These are phyloP conservation scores for Geotrichum fermentans DNA, from an alignment of 1,139 yeast genomes.

Conservation along the genomic window DNA sequence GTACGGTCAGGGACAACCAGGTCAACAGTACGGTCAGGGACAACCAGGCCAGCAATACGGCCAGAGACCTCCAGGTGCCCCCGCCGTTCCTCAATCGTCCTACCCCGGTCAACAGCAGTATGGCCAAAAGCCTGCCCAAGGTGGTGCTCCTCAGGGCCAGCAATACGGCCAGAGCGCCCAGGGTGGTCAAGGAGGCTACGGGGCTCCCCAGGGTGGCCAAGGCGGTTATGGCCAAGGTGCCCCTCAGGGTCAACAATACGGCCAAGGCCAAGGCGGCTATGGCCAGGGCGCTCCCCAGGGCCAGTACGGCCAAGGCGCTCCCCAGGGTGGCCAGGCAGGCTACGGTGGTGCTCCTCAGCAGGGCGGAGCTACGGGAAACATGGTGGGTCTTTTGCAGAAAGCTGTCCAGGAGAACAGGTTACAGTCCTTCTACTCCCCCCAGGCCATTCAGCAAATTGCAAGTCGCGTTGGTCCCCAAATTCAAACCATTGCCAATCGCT, in stretches of 20 bases:
- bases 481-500: constrained; percentile 27
- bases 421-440: constrained; percentile 35
- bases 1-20: background rate
- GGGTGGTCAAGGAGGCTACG: constrained; percentile 17
- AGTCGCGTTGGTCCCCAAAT: constrained; percentile 28
- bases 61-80: constrained; percentile 2
- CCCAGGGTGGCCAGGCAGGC: background rate
- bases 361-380: constrained; percentile 19
- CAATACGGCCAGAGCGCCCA: constrained; percentile 15
- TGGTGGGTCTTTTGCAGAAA: constrained; percentile 25
- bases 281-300: background rate
- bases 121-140: constrained; percentile 14
- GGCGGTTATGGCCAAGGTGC: constrained; percentile 21
- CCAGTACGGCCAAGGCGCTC: background rate
- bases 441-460: constrained; percentile 33
- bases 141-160: constrained; percentile 18
- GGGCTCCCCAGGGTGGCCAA: constrained; percentile 12
- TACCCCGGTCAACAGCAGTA: constrained; percentile 8
- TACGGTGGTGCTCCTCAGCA: constrained; percentile 2
- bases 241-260: background rate
- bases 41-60: constrained; percentile 11
- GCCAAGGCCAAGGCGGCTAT: background rate
- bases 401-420: constrained; percentile 35
- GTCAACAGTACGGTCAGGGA: background rate
- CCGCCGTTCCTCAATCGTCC: background rate